A percentile compares a stretch with the other conserved stretches of the same genome.
phyloP scores from a whole-genome alignment of 1,284 basidiomycete genomes.

The Cystobasidiaceae sp. region DNA sequence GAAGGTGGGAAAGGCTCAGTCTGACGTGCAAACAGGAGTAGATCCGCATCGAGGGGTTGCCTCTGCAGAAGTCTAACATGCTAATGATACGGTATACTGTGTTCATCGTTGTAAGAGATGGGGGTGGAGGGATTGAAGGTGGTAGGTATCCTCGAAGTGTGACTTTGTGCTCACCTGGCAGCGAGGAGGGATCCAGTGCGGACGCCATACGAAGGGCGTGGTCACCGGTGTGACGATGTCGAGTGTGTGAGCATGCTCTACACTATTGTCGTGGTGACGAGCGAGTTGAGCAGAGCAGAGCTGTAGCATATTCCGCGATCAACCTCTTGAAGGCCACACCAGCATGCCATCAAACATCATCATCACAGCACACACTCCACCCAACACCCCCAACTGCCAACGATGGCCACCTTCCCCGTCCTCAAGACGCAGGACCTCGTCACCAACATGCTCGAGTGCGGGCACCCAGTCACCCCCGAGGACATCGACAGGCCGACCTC shows the following conservation, averaged over 20 bases:
- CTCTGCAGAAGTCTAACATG: constrained; percentile 36
- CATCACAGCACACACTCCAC: neutral
- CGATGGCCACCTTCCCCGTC: constrained; percentile 30
- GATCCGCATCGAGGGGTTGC: constrained; percentile 9
- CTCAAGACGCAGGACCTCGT: constrained; percentile 30
- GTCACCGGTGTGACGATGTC: too few relatives aligned
- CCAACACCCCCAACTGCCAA: neutral
- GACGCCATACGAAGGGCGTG: too few relatives aligned
- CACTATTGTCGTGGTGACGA: neutral
- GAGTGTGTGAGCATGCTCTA: too few relatives aligned
- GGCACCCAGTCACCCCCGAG: constrained; percentile 19
- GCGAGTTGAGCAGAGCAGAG: neutral
- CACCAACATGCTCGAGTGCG: constrained; percentile 12
- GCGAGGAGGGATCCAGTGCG: too few relatives aligned
- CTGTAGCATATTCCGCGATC: too few relatives aligned
- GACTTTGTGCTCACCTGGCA: too few relatives aligned
- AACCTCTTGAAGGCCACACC: neutral
- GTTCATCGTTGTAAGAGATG: constrained; percentile 13
- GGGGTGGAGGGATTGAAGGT: neutral
- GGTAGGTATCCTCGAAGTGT: neutral
- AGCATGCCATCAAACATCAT: neutral
- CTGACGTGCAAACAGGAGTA: constrained; percentile 35
- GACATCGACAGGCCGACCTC: constrained; percentile 31
- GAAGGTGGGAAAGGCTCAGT: constrained; percentile 18
- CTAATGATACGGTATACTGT: constrained; percentile 27